A percentile compares a stretch with the other conserved stretches of the same genome.
phyloP scores from a whole-genome alignment of 495 filamentous ascomycete genomes.

The Penicillium manginii region DNA sequence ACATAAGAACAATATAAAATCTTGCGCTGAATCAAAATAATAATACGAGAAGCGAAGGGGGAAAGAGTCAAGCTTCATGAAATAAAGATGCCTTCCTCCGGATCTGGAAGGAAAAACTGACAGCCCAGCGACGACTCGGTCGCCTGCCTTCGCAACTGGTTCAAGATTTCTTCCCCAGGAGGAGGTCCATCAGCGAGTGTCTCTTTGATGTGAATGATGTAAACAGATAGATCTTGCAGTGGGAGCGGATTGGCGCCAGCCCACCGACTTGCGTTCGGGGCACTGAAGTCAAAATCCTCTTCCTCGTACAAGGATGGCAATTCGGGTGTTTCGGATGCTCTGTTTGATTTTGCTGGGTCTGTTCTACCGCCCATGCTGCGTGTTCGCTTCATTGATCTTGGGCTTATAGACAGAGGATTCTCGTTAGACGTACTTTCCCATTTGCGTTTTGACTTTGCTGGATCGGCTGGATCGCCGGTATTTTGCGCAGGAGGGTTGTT shows the following conservation, averaged over 20 bases:
- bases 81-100: slow-evolving; percentile 53
- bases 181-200: slow-evolving; percentile 65
- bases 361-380: slow-evolving; percentile 6
- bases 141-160: slow-evolving; percentile 66
- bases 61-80: slow-evolving; percentile 19
- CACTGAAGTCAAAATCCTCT: slow-evolving; percentile 13
- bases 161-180: slow-evolving; percentile 67
- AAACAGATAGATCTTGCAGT: slow-evolving; percentile 60
- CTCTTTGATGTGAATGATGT: slow-evolving; percentile 87
- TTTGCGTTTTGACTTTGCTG: slow-evolving; percentile 36
- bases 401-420: slow-evolving; percentile 22
- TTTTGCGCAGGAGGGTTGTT: neutral
- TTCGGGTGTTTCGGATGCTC: slow-evolving; percentile 10
- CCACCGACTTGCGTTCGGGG: slow-evolving; percentile 25
- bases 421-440: slow-evolving; percentile 13
- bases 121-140: slow-evolving; percentile 68
- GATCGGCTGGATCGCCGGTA: neutral
- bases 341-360: neutral
- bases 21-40: neutral
- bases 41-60: neutral
- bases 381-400: slow-evolving; percentile 27
- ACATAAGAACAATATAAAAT: neutral
- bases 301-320: slow-evolving; percentile 12
- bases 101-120: slow-evolving; percentile 69
- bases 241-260: slow-evolving; percentile 36